These are phyloP conservation scores for Boletus barrowsii DNA, from an alignment of 768 basidiomycete species.

Conservation along the genomic window DNA sequence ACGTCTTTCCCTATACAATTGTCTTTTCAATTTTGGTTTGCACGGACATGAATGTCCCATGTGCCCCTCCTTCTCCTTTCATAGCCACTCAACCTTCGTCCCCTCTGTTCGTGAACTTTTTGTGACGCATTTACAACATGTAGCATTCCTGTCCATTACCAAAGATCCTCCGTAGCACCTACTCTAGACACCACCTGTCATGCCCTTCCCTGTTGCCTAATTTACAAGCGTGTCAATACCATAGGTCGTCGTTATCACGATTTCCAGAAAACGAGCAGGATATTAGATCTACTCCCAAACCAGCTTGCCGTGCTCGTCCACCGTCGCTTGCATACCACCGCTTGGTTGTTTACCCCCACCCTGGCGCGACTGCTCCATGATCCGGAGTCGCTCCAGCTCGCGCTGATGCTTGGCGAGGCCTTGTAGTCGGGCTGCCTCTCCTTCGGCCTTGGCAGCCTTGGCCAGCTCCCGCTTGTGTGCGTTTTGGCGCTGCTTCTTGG, in stretches of 20 bases:
- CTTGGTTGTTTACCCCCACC: constrained; percentile 33
- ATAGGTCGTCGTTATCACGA: neutral
- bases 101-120: constrained; percentile 10
- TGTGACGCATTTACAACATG: constrained; percentile 21
- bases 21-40: neutral
- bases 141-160: constrained; percentile 16
- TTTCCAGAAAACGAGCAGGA: constrained; percentile 1
- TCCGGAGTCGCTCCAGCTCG: constrained; percentile 53
- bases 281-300: constrained; percentile 45
- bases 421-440: constrained; percentile 49
- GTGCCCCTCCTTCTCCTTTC: constrained; percentile 2
- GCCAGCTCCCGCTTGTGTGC: constrained; percentile 53
- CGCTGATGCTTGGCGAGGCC: constrained; percentile 56
- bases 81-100: constrained; percentile 8
- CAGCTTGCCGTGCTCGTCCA: constrained; percentile 54
- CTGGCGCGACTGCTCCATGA: constrained; percentile 41
- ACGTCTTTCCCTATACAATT: neutral
- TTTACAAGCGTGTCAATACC: constrained; percentile 8
- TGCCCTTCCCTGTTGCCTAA: constrained; percentile 11
- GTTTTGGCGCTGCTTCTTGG: constrained; percentile 72
- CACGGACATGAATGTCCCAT: constrained; percentile 21
- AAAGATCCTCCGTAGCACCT: constrained; percentile 9
- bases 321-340: constrained; percentile 62
- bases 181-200: constrained; percentile 13
- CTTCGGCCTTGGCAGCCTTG: constrained; percentile 56